These are phyloP conservation scores for Cephaloascus fragrans DNA, from an alignment of 805 yeast genomes.

Conservation along the genomic window DNA sequence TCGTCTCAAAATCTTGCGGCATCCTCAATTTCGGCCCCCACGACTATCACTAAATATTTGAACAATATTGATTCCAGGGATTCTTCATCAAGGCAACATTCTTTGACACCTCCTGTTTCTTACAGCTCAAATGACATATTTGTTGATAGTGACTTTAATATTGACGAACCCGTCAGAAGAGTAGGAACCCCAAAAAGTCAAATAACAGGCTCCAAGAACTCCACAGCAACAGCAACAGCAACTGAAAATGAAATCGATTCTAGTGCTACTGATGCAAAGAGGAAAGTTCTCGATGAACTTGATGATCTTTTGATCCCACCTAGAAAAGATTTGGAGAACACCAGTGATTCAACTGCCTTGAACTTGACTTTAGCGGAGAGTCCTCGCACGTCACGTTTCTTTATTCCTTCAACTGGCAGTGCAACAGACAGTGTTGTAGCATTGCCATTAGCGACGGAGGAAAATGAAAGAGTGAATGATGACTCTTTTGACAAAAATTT, in stretches of 20 bases:
- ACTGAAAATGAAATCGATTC: too few relatives aligned
- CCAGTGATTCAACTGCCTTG: neutral
- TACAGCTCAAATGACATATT: neutral
- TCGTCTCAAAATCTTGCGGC: too few relatives aligned
- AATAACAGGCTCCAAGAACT: too few relatives aligned
- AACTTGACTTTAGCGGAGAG: neutral
- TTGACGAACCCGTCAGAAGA: neutral
- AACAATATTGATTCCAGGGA: too few relatives aligned
- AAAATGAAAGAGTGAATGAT: neutral
- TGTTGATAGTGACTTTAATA: neutral
- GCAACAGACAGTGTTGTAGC: neutral
- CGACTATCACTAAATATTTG: too few relatives aligned
- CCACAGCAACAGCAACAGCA: too few relatives aligned
- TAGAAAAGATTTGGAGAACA: neutral
- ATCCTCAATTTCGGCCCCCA: too few relatives aligned
- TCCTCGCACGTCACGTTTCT: neutral
- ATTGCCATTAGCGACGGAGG: too few relatives aligned
- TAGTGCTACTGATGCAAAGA: too few relatives aligned
- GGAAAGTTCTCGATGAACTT: too few relatives aligned
- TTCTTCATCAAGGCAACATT: too few relatives aligned
- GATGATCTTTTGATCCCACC: neutral
- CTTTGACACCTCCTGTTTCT: neutral
- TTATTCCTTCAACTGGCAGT: neutral
- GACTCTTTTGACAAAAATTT: neutral
- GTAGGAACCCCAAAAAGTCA: neutral